phyloP scores from a whole-genome alignment of 1,139 yeast genomes.

The Suhomyces yuchorum region DNA sequence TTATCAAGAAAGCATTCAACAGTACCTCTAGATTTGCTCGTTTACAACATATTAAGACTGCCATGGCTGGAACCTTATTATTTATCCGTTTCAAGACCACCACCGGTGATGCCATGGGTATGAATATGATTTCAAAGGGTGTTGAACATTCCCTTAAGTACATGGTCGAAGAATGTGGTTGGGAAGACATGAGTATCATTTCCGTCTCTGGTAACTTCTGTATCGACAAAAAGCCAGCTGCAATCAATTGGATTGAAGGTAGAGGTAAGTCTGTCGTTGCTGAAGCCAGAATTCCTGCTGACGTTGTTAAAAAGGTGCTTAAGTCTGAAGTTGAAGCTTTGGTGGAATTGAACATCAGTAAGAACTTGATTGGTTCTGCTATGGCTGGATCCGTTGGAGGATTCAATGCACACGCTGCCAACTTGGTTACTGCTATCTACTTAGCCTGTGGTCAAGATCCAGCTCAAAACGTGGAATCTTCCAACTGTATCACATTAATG shows the following conservation, averaged over 20 bases:
- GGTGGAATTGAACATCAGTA: constrained; percentile 83
- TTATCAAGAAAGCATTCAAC: constrained; percentile 86
- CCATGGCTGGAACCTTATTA: constrained; percentile 90
- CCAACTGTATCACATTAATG: constrained; percentile 96
- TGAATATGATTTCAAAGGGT: constrained; percentile 99
- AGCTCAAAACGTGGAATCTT: constrained; percentile 95
- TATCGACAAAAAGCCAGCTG: constrained; percentile 96
- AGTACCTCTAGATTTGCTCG: constrained; percentile 97
- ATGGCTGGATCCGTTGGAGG: constrained; percentile 99
- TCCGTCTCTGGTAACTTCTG: constrained; percentile 97
- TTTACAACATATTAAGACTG: constrained; percentile 85
- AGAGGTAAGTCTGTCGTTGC: constrained; percentile 98
- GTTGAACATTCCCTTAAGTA: constrained; percentile 82
- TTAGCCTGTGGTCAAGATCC: constrained; percentile 99
- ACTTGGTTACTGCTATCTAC: constrained; percentile 88
- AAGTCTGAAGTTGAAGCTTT: constrained; percentile 92
- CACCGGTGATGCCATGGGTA: constrained; percentile 99
- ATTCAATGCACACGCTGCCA: constrained; percentile 97
- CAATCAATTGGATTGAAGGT: constrained; percentile 98
- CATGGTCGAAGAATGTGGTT: constrained; percentile 89
- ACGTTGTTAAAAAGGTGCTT: constrained; percentile 75
- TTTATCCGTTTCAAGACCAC: constrained; percentile 93
- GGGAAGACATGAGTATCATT: constrained; percentile 89
- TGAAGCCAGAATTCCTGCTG: constrained; percentile 88
- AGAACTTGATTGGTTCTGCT: constrained; percentile 93